Evolutionary conservation across 805 yeast genomes (phyloP).

Genomic region (Cyberlindnera misumaiensis): DNA sequence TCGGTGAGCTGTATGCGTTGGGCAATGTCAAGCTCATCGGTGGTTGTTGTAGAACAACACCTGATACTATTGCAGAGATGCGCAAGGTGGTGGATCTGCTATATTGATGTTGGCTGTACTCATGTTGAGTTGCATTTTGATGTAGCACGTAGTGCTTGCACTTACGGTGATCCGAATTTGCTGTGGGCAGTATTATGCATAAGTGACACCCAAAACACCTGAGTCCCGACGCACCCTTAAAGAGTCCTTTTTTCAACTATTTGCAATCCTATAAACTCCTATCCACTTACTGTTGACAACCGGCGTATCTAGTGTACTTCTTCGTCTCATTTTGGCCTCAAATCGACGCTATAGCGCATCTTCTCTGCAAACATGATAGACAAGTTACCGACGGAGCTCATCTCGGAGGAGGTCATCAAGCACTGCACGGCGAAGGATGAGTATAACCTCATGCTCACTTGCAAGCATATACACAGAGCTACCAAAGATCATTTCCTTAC

Average conservation of each 20-base stretch:
- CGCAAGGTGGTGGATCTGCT: slow-evolving; percentile 1
- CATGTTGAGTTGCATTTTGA: too few relatives aligned
- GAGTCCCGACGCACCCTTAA: too few relatives aligned
- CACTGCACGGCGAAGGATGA: slow-evolving; percentile 15
- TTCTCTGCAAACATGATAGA: slow-evolving; percentile 13
- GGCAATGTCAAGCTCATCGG: slow-evolving; percentile 50
- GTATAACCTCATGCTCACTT: slow-evolving; percentile 16
- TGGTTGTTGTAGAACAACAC: slow-evolving; percentile 72
- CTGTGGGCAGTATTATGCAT: too few relatives aligned
- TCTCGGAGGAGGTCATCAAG: slow-evolving; percentile 13
- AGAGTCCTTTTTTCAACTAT: too few relatives aligned
- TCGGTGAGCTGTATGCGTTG: slow-evolving; percentile 31
- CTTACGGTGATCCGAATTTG: too few relatives aligned
- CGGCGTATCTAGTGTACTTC: too few relatives aligned
- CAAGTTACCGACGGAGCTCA: slow-evolving; percentile 18
- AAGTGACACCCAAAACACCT: slow-evolving; percentile 7
- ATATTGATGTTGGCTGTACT: background rate
- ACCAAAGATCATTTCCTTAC: slow-evolving; percentile 11
- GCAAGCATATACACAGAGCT: slow-evolving; percentile 14
- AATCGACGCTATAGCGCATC: background rate
- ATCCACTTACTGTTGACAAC: too few relatives aligned
- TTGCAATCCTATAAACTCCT: too few relatives aligned
- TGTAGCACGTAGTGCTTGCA: too few relatives aligned
- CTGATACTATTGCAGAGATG: slow-evolving; percentile 23
- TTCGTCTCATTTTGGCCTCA: background rate